Conservation (phyloP, 805 yeast genomes). For the Debaryomyces prosopidis region DNA sequence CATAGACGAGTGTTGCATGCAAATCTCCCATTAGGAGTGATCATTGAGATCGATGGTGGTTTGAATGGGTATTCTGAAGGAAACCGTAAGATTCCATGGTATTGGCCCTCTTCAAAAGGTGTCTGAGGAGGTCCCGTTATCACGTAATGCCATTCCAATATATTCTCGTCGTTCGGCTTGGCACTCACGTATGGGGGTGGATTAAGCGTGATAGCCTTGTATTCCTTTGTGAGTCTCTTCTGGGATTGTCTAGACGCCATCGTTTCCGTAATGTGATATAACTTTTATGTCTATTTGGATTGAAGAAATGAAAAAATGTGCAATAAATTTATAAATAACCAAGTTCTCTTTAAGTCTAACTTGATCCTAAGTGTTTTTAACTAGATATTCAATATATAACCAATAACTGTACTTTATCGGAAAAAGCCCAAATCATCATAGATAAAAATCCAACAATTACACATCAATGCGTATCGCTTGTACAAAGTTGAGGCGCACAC, state of each 20-base stretch:
- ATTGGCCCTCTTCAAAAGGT: slow-evolving; percentile 83
- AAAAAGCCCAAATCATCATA: too few relatives aligned
- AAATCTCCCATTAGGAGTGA: slow-evolving; percentile 89
- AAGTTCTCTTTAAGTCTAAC: too few relatives aligned
- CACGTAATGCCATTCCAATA: slow-evolving; percentile 91
- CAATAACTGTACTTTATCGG: too few relatives aligned
- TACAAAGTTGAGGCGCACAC: too few relatives aligned
- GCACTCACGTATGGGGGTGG: slow-evolving; percentile 88
- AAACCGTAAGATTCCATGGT: slow-evolving; percentile 83
- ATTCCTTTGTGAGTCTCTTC: slow-evolving; percentile 70
- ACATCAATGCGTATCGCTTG: too few relatives aligned
- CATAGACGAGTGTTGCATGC: slow-evolving; percentile 80
- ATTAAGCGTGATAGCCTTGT: slow-evolving; percentile 68
- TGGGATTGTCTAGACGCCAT: slow-evolving; percentile 46
- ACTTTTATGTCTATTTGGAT: too few relatives aligned
- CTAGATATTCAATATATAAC: too few relatives aligned
- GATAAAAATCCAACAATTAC: too few relatives aligned
- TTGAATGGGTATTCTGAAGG: slow-evolving; percentile 87
- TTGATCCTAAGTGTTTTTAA: too few relatives aligned
- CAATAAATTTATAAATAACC: too few relatives aligned
- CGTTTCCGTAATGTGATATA: background rate
- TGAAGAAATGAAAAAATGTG: too few relatives aligned
- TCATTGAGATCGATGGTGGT: slow-evolving; percentile 87
- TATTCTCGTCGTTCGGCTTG: slow-evolving; percentile 82
- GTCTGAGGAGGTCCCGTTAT: slow-evolving; percentile 91